Base-by-base conservation (phyloP, 805 yeast species). In the Lipomyces orientalis region DNA sequence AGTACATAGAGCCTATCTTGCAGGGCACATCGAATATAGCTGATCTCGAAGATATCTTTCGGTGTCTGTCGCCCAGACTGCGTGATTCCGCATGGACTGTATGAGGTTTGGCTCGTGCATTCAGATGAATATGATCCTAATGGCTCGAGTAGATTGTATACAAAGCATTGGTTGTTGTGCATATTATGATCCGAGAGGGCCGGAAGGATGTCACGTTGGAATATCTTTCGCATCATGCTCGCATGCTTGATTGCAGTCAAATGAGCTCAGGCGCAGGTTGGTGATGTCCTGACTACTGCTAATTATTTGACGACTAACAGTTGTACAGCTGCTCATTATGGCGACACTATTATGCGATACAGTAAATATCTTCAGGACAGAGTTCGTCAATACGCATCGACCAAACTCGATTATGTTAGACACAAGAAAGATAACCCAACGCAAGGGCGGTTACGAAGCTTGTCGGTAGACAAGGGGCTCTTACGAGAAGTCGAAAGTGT, bases 151-250 rank as follows among this genome's bases (percentile, higher is more conserved):
- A 73, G 61, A 87, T 93, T 65, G 95, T 90, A 19, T 95, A 86
- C 84, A 95, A 95, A 79, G 80, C 97, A 10, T 82, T 94, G 72
- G 83, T 94, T 68, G 96, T 94, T 43, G 76, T 90, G 34, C 99
- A 95, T 81, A 87, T 93, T 60, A 88, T 95, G 93, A 87, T 94
- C 57, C 86, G 97, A 61, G 98, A 95, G 76, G 98, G 98, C 25
- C 93, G 90, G 67, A 85, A 82, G 58, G 88, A 91, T 74, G 88
- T 86, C n/a, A 86, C 93, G 0, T 81, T 94, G 71, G 79, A 84
- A 54, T 93, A 83, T 79, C 81, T 86, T 66, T 79, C 85, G 66
- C 78, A 79, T 16, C 83, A 82, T 72, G 85, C 83, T 60, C 81
- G 83, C 65, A 84, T 84, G 80, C 83, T 86, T 76, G 85, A 83